A percentile compares a stretch with the other conserved stretches of the same genome.
Evolutionary conservation across 2,329 filamentous ascomycete genomes (phyloP).

Genomic region (Cercospora citrullina): DNA sequence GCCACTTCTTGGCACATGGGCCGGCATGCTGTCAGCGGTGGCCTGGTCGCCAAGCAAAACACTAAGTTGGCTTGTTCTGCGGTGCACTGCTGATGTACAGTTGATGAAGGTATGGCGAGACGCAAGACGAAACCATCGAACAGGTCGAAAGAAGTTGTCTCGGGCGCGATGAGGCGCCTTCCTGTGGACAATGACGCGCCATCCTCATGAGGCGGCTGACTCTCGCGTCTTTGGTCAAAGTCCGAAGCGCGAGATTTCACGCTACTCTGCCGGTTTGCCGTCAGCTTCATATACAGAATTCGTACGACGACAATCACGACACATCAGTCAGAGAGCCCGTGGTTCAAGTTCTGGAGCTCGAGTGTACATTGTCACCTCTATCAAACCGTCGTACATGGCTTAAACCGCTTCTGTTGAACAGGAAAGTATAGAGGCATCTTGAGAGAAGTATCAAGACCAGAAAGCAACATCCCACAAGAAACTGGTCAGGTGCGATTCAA

Average conservation of each 20-base stretch:
- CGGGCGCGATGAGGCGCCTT: background rate
- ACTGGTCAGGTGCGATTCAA: background rate
- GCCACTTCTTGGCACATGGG: background rate
- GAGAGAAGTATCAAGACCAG: background rate
- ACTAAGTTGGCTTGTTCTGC: background rate
- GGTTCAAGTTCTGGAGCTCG: background rate
- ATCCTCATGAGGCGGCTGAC: background rate
- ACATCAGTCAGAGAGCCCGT: background rate
- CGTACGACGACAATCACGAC: background rate
- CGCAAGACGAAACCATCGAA: background rate
- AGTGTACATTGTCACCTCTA: background rate
- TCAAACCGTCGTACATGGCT: background rate
- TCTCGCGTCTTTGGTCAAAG: background rate
- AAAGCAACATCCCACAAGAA: background rate
- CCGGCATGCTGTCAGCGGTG: background rate
- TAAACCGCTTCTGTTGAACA: background rate
- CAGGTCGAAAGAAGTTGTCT: background rate
- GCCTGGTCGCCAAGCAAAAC: background rate
- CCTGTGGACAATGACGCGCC: background rate
- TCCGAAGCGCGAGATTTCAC: conserved; percentile 4
- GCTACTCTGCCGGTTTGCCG: background rate
- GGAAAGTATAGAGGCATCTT: background rate
- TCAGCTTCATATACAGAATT: background rate
- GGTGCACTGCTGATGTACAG: background rate
- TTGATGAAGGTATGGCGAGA: background rate